These are phyloP conservation scores for Solanum sitiens DNA, from an alignment of 257 asterid genomes.

Conservation along the genomic window DNA sequence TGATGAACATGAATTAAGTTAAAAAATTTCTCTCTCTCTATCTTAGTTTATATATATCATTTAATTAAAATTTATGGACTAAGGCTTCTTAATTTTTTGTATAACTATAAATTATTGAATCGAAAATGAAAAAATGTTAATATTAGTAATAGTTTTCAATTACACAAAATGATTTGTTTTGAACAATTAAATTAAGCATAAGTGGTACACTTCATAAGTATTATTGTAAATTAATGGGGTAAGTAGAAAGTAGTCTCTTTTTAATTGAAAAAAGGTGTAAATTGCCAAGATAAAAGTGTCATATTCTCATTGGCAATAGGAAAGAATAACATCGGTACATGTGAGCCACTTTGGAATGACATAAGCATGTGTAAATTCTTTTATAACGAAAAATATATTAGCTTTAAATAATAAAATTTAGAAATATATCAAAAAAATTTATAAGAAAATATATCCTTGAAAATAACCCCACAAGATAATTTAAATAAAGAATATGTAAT, in stretches of 20 bases:
- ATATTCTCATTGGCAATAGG: not conserved
- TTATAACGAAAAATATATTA: no score
- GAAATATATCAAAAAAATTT: rapidly evolving
- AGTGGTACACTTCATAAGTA: not conserved
- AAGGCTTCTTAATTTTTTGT: not conserved
- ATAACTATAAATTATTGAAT: not conserved
- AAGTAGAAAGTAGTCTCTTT: not conserved
- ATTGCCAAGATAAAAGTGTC: not conserved
- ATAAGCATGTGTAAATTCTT: rapidly evolving
- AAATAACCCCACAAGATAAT: not conserved
- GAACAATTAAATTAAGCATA: not conserved
- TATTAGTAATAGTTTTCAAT: not conserved
- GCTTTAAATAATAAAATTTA: no score
- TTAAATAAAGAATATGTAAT: not conserved
- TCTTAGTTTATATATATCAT: no score
- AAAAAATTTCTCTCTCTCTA: not conserved
- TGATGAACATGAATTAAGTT: not conserved
- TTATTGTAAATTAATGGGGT: not conserved
- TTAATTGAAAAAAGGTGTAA: not conserved
- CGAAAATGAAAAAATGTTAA: not conserved
- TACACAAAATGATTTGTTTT: not conserved
- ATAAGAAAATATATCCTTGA: no score
- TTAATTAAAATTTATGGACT: no score
- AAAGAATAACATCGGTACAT: no score
- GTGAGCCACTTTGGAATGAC: not conserved